phyloP scores from a whole-genome alignment of 2,329 filamentous ascomycete species.

The Venturia pyrina region DNA sequence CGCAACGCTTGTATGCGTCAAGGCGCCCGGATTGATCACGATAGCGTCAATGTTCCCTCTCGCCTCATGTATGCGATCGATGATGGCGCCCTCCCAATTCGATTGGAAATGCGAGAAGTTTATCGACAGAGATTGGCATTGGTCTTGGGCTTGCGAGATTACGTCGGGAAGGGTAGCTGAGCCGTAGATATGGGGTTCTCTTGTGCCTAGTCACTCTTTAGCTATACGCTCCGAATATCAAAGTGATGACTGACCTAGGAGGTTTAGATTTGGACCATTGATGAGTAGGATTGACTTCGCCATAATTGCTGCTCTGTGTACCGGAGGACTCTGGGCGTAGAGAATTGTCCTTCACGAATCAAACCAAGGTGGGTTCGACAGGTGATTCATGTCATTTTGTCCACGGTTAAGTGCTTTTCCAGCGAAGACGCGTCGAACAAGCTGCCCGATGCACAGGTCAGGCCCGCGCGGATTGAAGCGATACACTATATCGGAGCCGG shows the following conservation, averaged over 20 bases:
- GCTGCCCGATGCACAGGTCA: background rate
- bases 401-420: conserved; percentile 1
- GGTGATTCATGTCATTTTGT: background rate
- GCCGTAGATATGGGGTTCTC: conserved; percentile 67
- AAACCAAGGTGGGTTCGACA: background rate
- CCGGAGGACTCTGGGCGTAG: background rate
- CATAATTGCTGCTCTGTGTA: conserved; percentile 17
- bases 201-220: conserved; percentile 39
- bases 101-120: conserved; percentile 57
- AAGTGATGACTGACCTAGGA: conserved; percentile 35
- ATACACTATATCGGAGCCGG: background rate
- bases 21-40: conserved; percentile 66
- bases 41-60: conserved; percentile 51
- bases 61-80: conserved; percentile 64
- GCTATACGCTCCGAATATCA: background rate
- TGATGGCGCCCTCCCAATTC: conserved; percentile 66
- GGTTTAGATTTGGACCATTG: conserved; percentile 77
- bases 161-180: conserved; percentile 57
- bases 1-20: conserved; percentile 67
- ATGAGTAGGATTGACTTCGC: conserved; percentile 53
- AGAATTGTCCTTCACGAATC: background rate
- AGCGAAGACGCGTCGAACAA: background rate
- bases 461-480: background rate
- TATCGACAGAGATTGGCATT: conserved; percentile 40
- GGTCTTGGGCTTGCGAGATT: conserved; percentile 36